These are phyloP conservation scores for Pyricularia pennisetigena DNA, from an alignment of 2,329 filamentous ascomycete genomes.

Conservation along the genomic window DNA sequence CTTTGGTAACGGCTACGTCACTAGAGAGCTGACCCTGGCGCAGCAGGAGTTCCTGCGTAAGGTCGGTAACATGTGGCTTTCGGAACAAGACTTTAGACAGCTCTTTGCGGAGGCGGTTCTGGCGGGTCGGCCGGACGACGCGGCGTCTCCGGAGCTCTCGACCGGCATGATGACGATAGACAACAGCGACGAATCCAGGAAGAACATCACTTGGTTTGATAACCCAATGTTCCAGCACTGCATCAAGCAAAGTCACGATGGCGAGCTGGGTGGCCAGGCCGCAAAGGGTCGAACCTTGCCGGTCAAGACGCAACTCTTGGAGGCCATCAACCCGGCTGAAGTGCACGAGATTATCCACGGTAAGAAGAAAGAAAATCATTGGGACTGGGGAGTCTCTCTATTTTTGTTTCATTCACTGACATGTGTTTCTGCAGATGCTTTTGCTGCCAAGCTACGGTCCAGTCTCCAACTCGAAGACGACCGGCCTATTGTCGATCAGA, in stretches of 20 bases:
- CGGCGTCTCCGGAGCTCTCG: neutral
- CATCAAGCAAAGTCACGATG: neutral
- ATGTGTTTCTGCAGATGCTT: neutral
- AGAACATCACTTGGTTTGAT: neutral
- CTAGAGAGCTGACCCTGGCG: neutral
- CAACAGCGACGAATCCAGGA: neutral
- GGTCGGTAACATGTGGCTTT: neutral
- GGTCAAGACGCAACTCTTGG: neutral
- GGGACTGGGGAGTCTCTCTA: too few species aligned
- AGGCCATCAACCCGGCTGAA: neutral
- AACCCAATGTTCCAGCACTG: neutral
- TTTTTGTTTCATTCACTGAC: neutral
- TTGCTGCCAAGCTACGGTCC: neutral
- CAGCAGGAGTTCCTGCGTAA: conserved; percentile 4
- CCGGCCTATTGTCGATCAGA: neutral
- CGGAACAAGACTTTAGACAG: conserved; percentile 3
- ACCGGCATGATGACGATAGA: neutral
- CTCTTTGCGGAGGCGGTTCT: neutral
- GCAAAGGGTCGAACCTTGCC: neutral
- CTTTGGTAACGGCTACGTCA: conserved; percentile 1
- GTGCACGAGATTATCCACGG: neutral
- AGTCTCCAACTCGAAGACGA: neutral
- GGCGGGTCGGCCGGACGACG: neutral
- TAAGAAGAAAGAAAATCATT: too few species aligned
- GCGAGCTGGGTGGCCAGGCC: neutral